Evolutionary conservation across 2,329 filamentous ascomycete genomes (phyloP).

Genomic region (Podosphaera xanthii): DNA sequence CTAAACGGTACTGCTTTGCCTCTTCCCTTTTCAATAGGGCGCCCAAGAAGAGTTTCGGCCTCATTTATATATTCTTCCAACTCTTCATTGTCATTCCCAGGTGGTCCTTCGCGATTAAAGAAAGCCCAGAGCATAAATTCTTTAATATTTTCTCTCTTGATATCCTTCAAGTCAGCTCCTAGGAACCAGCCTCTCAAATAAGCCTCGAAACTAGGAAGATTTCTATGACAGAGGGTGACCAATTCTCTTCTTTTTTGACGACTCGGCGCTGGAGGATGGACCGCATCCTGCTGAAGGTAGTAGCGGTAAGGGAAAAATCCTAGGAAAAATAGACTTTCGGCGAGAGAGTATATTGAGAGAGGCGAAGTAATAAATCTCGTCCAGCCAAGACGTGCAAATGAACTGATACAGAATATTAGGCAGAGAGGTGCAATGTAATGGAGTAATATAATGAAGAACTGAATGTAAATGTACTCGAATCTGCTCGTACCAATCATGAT

Average conservation of each 20-base stretch:
- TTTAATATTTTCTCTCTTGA: constrained; percentile 34
- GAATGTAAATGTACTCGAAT: constrained; percentile 20
- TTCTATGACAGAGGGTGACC: constrained; percentile 27
- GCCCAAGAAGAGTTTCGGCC: constrained; percentile 27
- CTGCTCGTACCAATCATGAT: constrained; percentile 17
- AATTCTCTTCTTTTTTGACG: constrained; percentile 25
- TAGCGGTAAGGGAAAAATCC: constrained; percentile 28
- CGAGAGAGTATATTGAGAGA: constrained; percentile 8
- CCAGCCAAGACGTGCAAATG: constrained; percentile 14
- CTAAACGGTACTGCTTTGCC: constrained; percentile 29
- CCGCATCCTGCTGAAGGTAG: constrained; percentile 27
- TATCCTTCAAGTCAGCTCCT: constrained; percentile 26
- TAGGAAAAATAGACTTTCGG: constrained; percentile 31
- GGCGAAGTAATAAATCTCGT: constrained; percentile 12
- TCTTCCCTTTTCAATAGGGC: constrained; percentile 25
- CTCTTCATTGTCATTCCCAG: constrained; percentile 25
- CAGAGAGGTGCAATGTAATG: constrained; percentile 27
- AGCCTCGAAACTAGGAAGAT: constrained; percentile 26
- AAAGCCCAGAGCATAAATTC: constrained; percentile 40
- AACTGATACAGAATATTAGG: constrained; percentile 22
- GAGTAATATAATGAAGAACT: constrained; percentile 23
- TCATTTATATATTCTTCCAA: constrained; percentile 30
- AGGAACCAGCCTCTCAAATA: constrained; percentile 36
- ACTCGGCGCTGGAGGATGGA: constrained; percentile 23
- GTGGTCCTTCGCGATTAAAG: constrained; percentile 23